Conservation (phyloP, 2,329 filamentous ascomycete genomes). For the Paraconiothyrium sp. region DNA sequence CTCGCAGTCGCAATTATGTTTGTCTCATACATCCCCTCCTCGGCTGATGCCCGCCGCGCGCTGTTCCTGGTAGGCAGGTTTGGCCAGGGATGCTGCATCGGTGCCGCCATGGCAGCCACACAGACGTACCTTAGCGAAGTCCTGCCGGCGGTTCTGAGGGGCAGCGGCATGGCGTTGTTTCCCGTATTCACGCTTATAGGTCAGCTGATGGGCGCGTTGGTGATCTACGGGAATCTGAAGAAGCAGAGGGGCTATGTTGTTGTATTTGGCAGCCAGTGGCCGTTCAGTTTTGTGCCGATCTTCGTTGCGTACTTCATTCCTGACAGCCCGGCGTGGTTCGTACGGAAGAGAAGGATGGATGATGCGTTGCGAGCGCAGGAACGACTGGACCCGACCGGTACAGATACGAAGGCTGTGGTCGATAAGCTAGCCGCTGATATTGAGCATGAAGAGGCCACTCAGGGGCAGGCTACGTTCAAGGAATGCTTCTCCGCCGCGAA, state of each 20-base stretch:
- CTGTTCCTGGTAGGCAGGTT: constrained; percentile 58
- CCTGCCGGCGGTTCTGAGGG: constrained; percentile 57
- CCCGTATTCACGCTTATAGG: constrained; percentile 61
- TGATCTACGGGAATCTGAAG: constrained; percentile 49
- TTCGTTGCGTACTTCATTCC: constrained; percentile 58
- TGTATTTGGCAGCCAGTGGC: constrained; percentile 58
- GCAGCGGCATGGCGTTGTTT: constrained; percentile 59
- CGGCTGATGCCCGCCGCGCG: constrained; percentile 35
- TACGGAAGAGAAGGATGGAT: constrained; percentile 53
- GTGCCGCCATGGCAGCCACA: constrained; percentile 52
- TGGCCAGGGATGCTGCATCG: constrained; percentile 58
- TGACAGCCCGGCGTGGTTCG: constrained; percentile 61
- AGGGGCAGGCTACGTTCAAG: constrained; percentile 34
- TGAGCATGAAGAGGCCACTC: constrained; percentile 34
- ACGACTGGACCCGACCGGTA: constrained; percentile 57
- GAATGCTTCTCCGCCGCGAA: constrained; percentile 51
- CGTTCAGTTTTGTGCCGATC: constrained; percentile 55
- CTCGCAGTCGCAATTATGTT: constrained; percentile 42
- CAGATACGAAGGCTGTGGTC: constrained; percentile 44
- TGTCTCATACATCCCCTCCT: constrained; percentile 37
- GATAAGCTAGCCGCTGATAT: constrained; percentile 35
- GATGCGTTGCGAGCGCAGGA: constrained; percentile 59
- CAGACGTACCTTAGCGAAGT: constrained; percentile 63
- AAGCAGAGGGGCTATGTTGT: constrained; percentile 49
- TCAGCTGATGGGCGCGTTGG: constrained; percentile 56